Conservation (phyloP, 345 rosid genomes). For the Acer campestre region DNA sequence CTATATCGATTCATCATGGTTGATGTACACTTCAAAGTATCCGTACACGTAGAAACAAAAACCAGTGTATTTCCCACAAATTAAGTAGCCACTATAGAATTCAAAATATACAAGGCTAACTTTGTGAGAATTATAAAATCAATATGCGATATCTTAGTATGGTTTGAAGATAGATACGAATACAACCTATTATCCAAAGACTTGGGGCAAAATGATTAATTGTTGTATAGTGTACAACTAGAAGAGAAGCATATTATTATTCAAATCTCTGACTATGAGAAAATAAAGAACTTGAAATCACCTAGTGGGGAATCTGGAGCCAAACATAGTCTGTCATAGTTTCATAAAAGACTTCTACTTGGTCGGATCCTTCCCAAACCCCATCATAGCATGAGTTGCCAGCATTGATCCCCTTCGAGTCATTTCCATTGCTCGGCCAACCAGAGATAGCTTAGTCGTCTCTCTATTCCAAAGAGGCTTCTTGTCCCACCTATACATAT, state of each 20-base stretch:
- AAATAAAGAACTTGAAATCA: background rate
- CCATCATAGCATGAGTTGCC: conserved; percentile 89
- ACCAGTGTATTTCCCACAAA: too few species aligned
- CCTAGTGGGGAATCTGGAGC: background rate
- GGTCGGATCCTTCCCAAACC: conserved; percentile 79
- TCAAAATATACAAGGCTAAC: too few species aligned
- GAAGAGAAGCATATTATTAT: background rate
- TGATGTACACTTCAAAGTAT: too few species aligned
- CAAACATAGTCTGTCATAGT: background rate
- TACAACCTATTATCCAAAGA: background rate
- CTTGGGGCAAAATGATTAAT: background rate
- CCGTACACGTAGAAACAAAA: background rate
- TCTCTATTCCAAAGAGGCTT: conserved; percentile 71
- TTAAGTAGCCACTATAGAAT: too few species aligned
- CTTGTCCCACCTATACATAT: conserved; percentile 79
- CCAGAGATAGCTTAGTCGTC: conserved; percentile 52
- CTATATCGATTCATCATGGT: background rate
- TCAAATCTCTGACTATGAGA: conserved; percentile 1
- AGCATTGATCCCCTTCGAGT: conserved; percentile 80
- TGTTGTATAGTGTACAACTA: background rate
- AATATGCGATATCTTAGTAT: too few species aligned
- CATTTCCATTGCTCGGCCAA: conserved; percentile 62
- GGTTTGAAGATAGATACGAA: too few species aligned
- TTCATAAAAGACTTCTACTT: conserved; percentile 17
- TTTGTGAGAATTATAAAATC: too few species aligned